phyloP scores from a whole-genome alignment of 2,329 filamentous ascomycete species.

The Pseudopyrenochaeta lycopersici region DNA sequence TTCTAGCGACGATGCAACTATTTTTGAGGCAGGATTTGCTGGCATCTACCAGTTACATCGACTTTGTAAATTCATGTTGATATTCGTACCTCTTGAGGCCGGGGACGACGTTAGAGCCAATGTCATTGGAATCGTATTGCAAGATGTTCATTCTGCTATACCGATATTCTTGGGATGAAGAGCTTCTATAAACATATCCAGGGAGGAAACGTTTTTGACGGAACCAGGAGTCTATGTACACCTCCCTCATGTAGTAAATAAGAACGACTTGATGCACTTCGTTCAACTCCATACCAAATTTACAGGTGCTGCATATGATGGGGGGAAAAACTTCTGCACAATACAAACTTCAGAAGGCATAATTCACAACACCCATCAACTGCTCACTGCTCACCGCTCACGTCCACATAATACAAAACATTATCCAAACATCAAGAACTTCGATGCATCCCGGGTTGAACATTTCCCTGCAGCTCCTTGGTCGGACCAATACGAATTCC shows the following conservation, averaged over 20 bases:
- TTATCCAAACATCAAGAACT: conserved; percentile 43
- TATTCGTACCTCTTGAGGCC: conserved; percentile 37
- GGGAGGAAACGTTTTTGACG: conserved; percentile 48
- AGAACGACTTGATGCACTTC: conserved; percentile 45
- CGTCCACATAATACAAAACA: conserved; percentile 9
- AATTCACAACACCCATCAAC: conserved; percentile 19
- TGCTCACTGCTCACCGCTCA: conserved; percentile 18
- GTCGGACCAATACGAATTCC: conserved; percentile 17
- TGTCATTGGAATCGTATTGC: conserved; percentile 38
- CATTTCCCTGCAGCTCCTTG: conserved; percentile 53
- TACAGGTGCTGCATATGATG: conserved; percentile 44
- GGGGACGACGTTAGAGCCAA: conserved; percentile 46
- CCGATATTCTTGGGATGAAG: conserved; percentile 45
- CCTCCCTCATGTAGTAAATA: conserved; percentile 43
- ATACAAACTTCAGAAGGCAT: conserved; percentile 32
- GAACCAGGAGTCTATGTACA: conserved; percentile 48
- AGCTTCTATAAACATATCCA: conserved; percentile 43
- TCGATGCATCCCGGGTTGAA: conserved; percentile 54
- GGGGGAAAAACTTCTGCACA: conserved; percentile 38
- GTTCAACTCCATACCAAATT: conserved; percentile 55
- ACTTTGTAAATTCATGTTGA: conserved; percentile 36
- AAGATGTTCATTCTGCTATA: conserved; percentile 10
- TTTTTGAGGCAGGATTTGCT: conserved; percentile 45
- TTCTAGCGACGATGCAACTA: conserved; percentile 17
- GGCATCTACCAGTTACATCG: conserved; percentile 46